Evolutionary conservation across 192 early-diverging fungal genomes (phyloP).

Genomic region (Chytriomyces hyalinus): DNA sequence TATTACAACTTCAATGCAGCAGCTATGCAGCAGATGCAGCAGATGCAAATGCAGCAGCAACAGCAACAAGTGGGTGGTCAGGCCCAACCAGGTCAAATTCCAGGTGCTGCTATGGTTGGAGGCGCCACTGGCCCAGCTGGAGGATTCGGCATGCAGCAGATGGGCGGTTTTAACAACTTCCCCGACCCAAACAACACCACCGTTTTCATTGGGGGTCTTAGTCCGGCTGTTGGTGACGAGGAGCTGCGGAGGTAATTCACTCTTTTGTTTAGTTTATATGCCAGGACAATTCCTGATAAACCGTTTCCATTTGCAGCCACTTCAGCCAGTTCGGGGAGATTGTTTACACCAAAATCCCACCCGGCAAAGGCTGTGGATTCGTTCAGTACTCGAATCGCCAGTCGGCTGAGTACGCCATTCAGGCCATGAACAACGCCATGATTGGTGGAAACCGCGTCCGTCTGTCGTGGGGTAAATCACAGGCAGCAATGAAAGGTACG

Average conservation of each 20-base stretch:
- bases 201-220: slow-evolving; percentile 95
- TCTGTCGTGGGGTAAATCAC: slow-evolving; percentile 74
- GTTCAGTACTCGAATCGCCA: slow-evolving; percentile 85
- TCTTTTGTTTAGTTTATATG: neutral
- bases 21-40: slow-evolving; percentile 37
- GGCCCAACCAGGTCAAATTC: neutral
- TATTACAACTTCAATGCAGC: slow-evolving; percentile 20
- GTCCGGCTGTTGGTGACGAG: slow-evolving; percentile 80
- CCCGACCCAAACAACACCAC: slow-evolving; percentile 93
- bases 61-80: slow-evolving; percentile 10
- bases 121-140: neutral
- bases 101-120: neutral
- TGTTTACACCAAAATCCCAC: slow-evolving; percentile 91
- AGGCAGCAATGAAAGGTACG: slow-evolving; percentile 43
- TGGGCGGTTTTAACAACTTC: slow-evolving; percentile 43
- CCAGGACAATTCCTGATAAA: neutral
- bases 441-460: slow-evolving; percentile 78
- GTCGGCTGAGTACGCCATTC: slow-evolving; percentile 88
- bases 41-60: slow-evolving; percentile 16
- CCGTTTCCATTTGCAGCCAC: slow-evolving; percentile 46
- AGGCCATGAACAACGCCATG: slow-evolving; percentile 84
- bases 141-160: slow-evolving; percentile 10
- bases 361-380: slow-evolving; percentile 95
- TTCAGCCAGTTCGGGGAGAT: slow-evolving; percentile 93
- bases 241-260: slow-evolving; percentile 67